Evolutionary conservation across 2,329 filamentous ascomycete genomes (phyloP).

Genomic region (Clonostachys rhizophaga): DNA sequence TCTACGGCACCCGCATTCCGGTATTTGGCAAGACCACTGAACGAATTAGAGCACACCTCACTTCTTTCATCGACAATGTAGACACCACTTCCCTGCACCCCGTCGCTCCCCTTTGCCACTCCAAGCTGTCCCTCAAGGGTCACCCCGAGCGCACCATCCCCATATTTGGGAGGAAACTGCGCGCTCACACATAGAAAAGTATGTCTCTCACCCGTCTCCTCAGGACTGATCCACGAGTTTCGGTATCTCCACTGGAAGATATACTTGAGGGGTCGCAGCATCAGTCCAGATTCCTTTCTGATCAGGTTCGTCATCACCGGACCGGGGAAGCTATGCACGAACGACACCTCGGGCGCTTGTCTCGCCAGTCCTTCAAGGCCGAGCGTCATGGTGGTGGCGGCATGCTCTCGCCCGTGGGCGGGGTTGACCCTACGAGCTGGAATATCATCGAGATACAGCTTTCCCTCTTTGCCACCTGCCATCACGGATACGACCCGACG

Average conservation of each 20-base stretch:
- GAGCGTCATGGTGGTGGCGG: slow-evolving; percentile 13
- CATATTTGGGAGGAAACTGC: slow-evolving; percentile 7
- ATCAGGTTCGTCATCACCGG: slow-evolving; percentile 16
- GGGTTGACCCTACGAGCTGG: slow-evolving; percentile 11
- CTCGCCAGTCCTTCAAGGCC: slow-evolving; percentile 12
- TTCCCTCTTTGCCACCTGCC: slow-evolving; percentile 12
- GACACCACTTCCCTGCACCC: slow-evolving; percentile 11
- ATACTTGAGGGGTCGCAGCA: slow-evolving; percentile 6
- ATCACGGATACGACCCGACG: slow-evolving; percentile 16
- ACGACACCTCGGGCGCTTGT: slow-evolving; percentile 13
- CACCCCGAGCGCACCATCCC: background rate
- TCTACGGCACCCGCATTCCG: slow-evolving; percentile 10
- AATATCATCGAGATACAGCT: slow-evolving; percentile 14
- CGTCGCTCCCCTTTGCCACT: slow-evolving; percentile 9
- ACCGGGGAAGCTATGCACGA: slow-evolving; percentile 21
- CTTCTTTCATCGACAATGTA: slow-evolving; percentile 15
- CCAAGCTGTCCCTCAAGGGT: background rate
- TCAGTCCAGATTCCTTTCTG: slow-evolving; percentile 9
- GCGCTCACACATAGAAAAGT: slow-evolving; percentile 12
- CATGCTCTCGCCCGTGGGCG: slow-evolving; percentile 10
- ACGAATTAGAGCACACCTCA: slow-evolving; percentile 6
- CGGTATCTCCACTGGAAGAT: slow-evolving; percentile 4
- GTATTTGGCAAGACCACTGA: slow-evolving; percentile 8
- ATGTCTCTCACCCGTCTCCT: slow-evolving; percentile 15
- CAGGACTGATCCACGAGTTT: slow-evolving; percentile 8